Evolutionary conservation across 139 green algal species (phyloP), one percentile per base, ranked within the genome.

Genomic region (Auxenochlorella pyrenoidosa): DNA sequence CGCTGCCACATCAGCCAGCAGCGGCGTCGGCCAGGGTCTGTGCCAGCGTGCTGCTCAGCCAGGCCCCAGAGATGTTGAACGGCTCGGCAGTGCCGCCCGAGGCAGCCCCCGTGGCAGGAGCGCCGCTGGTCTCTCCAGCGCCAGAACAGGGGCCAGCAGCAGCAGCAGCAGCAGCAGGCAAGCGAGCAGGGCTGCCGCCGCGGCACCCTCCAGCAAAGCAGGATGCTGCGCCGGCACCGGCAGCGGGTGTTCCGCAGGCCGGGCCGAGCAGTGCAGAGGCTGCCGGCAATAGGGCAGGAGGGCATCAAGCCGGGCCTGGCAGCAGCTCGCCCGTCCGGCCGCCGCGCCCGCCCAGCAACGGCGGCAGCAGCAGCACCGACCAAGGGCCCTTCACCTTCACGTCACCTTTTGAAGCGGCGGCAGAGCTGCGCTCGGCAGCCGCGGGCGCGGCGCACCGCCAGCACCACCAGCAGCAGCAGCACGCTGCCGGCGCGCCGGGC

Each of bases 321-420:
- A 38, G 75, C 43, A 32, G 44, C 32, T 15, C 16, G 0, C 21
- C 44, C 3, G 30, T 15, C 43, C 44, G n/a, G 30, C 30, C 40
- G 8, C 60, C 24, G 24, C 59, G 32, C 36, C 59, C 19, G 24
- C 38, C 79, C 13, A 26, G 32, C n/a, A n/a, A n/a, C n/a, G n/a
- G n/a, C 60, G 40, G 21, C n/a, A 51, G 77, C 41, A 65, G 41
- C 18, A 51, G 43, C 36, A 59, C 36, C 3, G 59, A 71, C 36
- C 54, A 73, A 15, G 66, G 66, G 36, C 79, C 79, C 22, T 51
- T 84, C 60, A 76, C 80, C 40, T 75, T 76, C 28, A 32, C 80
- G 28, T 85, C 80, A 0, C 80, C 80, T 0, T 41, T 40, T n/a
- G 3, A 41, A 26, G 80, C 63, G 19, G 80, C 38, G 63, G 80